These are phyloP conservation scores for Leptographium procerum DNA, from an alignment of 2,329 filamentous ascomycete species.

Conservation along the genomic window DNA sequence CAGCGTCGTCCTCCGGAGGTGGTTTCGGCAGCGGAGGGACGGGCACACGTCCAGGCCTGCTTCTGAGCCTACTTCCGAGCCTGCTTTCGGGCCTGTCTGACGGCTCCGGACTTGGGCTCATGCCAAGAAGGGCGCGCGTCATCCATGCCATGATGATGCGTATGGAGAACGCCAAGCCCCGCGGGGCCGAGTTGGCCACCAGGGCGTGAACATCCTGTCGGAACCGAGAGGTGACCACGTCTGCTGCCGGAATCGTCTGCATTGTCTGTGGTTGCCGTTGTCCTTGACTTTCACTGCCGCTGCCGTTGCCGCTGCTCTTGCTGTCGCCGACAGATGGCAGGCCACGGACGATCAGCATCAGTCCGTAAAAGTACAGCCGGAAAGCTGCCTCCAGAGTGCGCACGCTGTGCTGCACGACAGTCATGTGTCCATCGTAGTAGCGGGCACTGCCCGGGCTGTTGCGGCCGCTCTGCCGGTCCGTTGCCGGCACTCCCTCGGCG, in stretches of 20 bases:
- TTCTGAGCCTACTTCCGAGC: background rate
- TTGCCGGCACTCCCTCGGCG: conserved; percentile 5
- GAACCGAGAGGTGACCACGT: conserved; percentile 34
- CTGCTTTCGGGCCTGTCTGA: background rate
- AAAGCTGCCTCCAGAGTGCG: conserved; percentile 49
- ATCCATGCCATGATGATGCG: conserved; percentile 41
- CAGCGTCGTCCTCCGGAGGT: conserved; percentile 16
- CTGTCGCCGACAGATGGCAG: conserved; percentile 21
- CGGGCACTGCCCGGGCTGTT: background rate
- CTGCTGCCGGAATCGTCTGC: background rate
- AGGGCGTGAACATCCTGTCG: conserved; percentile 51
- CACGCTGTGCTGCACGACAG: conserved; percentile 36
- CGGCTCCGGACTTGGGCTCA: conserved; percentile 9
- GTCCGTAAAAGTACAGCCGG: conserved; percentile 43
- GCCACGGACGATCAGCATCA: conserved; percentile 39
- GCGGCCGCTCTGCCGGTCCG: background rate
- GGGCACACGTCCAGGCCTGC: background rate
- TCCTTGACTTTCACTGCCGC: too few relatives aligned
- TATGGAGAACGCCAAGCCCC: conserved; percentile 41
- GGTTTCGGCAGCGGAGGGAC: conserved; percentile 9
- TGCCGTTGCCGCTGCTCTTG: background rate
- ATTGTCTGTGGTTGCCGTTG: background rate
- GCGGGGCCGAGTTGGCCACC: conserved; percentile 50
- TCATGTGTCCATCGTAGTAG: conserved; percentile 31
- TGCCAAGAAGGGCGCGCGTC: conserved; percentile 37